Evolutionary conservation across 768 basidiomycete species (phyloP).

Genomic region (Neoboletus subvelutipes): DNA sequence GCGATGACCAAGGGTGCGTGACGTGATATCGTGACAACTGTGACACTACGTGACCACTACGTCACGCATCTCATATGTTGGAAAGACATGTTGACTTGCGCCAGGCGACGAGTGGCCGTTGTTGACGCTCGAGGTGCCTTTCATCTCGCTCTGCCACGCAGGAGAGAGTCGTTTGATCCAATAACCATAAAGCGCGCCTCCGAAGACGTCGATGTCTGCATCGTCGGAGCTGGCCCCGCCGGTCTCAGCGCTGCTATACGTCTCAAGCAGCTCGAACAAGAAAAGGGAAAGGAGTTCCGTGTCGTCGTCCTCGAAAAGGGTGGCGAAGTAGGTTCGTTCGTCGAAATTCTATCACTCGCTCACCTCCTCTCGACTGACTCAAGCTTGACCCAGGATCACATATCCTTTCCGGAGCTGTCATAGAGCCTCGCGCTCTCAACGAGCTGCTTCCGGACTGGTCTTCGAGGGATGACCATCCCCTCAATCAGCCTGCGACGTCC

Average conservation of each 20-base stretch:
- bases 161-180: conserved; percentile 49
- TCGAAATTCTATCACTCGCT: conserved; percentile 13
- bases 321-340: conserved; percentile 82
- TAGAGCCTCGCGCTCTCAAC: conserved; percentile 89
- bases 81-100: neutral
- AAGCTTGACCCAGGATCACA: conserved; percentile 65
- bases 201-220: conserved; percentile 95
- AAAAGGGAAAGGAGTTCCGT: conserved; percentile 66
- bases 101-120: neutral
- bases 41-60: neutral
- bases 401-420: conserved; percentile 92
- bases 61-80: neutral
- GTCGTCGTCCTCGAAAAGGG: conserved; percentile 97
- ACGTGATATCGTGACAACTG: neutral
- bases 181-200: conserved; percentile 72
- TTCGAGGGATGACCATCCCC: conserved; percentile 63
- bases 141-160: conserved; percentile 12
- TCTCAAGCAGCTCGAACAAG: conserved; percentile 71
- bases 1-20: neutral
- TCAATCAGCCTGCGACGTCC: conserved; percentile 74
- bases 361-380: too few relatives aligned
- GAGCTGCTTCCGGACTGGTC: conserved; percentile 90
- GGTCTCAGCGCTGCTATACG: conserved; percentile 95
- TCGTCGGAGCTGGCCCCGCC: conserved; percentile 94
- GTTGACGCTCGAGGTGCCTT: conserved; percentile 14